Percentiles rank a stretch among this genome's conserved stretches.
phyloP scores from a whole-genome alignment of 2,329 filamentous ascomycete species.

The Hypoxylon sp. region DNA sequence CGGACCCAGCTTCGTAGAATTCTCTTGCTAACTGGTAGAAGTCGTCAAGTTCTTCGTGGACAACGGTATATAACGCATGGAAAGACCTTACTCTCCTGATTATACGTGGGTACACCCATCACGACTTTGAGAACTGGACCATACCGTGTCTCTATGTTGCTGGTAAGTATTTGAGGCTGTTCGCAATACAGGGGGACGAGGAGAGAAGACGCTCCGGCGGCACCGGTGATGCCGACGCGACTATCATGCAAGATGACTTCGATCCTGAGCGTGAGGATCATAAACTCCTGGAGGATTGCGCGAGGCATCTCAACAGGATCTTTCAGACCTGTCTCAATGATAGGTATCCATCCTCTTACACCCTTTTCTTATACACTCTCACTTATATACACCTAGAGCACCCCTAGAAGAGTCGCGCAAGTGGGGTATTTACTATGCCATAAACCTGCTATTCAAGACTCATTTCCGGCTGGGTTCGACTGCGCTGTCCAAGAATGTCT shows the following conservation, averaged over 20 bases:
- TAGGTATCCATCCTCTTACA: conserved; percentile 67
- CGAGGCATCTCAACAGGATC: conserved; percentile 89
- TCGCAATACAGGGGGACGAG: conserved; percentile 91
- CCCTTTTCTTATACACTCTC: neutral
- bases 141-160: conserved; percentile 89
- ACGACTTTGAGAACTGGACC: conserved; percentile 87
- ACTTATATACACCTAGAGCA: conserved; percentile 65
- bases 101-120: conserved; percentile 82
- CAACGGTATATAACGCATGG: conserved; percentile 88
- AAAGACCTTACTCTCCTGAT: conserved; percentile 83
- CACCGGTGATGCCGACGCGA: conserved; percentile 52
- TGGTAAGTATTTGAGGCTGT: conserved; percentile 86
- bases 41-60: conserved; percentile 70
- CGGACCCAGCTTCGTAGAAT: neutral
- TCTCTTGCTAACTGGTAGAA: conserved; percentile 28
- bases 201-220: conserved; percentile 60
- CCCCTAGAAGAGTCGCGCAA: conserved; percentile 90
- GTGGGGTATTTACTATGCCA: conserved; percentile 97
- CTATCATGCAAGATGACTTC: conserved; percentile 81
- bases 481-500: conserved; percentile 87
- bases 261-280: conserved; percentile 81
- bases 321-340: conserved; percentile 92
- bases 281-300: conserved; percentile 89
- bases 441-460: conserved; percentile 96
- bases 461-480: conserved; percentile 97